Evolutionary conservation across 768 basidiomycete species (phyloP).

Genomic region (Leccinum uliginosum): DNA sequence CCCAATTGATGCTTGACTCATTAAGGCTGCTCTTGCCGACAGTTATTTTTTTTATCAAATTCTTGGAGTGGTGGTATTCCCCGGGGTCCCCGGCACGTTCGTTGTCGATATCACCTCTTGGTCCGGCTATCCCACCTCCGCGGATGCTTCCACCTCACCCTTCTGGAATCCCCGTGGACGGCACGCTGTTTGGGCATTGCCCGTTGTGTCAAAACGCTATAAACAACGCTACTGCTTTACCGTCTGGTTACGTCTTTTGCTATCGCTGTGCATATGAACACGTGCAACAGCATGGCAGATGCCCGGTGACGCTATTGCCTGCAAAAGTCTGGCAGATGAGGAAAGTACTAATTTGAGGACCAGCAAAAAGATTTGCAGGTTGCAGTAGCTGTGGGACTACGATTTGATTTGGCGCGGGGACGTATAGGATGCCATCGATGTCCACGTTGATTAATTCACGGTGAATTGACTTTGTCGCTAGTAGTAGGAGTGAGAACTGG

Average conservation of each 20-base stretch:
- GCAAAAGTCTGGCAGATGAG: constrained; percentile 77
- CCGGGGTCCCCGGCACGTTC: constrained; percentile 81
- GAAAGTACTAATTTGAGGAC: constrained; percentile 70
- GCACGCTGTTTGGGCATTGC: constrained; percentile 71
- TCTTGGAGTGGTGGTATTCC: constrained; percentile 99
- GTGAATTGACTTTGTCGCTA: not conserved
- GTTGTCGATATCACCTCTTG: constrained; percentile 56
- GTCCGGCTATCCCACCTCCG: constrained; percentile 74
- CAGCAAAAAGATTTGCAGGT: not conserved
- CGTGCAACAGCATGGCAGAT: constrained; percentile 70
- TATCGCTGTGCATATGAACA: constrained; percentile 87
- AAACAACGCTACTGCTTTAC: constrained; percentile 84
- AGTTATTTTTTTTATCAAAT: constrained; percentile 92
- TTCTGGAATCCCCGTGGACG: constrained; percentile 61
- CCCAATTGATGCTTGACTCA: constrained; percentile 69
- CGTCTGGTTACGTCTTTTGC: constrained; percentile 93
- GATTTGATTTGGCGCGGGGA: constrained; percentile 6
- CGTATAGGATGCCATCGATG: constrained; percentile 4
- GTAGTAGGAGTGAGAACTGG: not conserved
- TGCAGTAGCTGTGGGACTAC: constrained; percentile 1
- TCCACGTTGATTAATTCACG: constrained; percentile 3
- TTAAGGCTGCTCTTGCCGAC: constrained; percentile 77
- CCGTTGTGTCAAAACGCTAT: constrained; percentile 71
- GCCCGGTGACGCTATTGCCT: constrained; percentile 83
- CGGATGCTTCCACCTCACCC: constrained; percentile 72